Conservation (phyloP, 192 early-diverging fungal genomes). For the Entomortierella lignicola region DNA sequence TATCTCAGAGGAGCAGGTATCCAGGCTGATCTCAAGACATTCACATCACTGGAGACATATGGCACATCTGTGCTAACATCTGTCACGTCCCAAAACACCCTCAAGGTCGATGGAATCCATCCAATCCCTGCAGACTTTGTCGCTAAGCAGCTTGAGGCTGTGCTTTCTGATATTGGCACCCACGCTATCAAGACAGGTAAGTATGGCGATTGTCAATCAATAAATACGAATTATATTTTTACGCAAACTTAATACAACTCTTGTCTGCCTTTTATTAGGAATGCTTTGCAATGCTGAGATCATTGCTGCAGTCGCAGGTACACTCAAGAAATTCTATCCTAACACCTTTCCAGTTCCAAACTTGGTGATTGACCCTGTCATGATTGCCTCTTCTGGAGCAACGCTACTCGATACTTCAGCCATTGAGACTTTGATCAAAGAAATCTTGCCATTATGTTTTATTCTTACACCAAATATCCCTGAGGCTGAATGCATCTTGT, state of each 20-base stretch:
- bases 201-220: too few species aligned
- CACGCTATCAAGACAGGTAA: conserved; percentile 79
- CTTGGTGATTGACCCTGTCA: conserved; percentile 88
- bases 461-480: conserved; percentile 88
- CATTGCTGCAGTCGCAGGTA: conserved; percentile 67
- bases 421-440: conserved; percentile 60
- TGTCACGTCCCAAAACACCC: conserved; percentile 88
- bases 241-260: too few species aligned
- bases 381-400: conserved; percentile 82
- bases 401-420: conserved; percentile 72
- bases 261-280: conserved; percentile 45
- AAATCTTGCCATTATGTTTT: conserved; percentile 76
- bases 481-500: conserved; percentile 78
- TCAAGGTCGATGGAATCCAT: conserved; percentile 78
- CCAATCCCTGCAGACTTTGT: conserved; percentile 73
- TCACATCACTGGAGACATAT: conserved; percentile 77
- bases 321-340: conserved; percentile 53
- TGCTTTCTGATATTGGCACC: conserved; percentile 81
- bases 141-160: conserved; percentile 71
- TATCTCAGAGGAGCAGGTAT: conserved; percentile 78
- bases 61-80: conserved; percentile 82
- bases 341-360: conserved; percentile 19
- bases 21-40: conserved; percentile 93
- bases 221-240: too few species aligned
- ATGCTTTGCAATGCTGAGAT: conserved; percentile 78